Percentiles rank a stretch among this genome's conserved stretches.
phyloP scores from a whole-genome alignment of 1,284 basidiomycete genomes.

The Sporisorium iseilematis-ciliati region DNA sequence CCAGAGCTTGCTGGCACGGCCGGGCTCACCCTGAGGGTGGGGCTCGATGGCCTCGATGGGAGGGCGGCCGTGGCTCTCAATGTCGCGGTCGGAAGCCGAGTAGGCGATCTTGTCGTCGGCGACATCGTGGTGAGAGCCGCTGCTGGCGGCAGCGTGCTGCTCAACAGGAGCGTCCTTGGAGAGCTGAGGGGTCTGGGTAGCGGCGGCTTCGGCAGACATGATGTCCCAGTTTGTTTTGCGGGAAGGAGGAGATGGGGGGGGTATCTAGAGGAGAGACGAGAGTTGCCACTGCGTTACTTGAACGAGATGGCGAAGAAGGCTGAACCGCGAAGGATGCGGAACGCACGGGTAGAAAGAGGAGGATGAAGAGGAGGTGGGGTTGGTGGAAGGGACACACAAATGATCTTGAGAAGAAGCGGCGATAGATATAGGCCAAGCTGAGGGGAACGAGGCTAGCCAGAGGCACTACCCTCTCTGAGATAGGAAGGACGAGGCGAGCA shows the following conservation, averaged over 20 bases:
- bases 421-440: constrained; percentile 34
- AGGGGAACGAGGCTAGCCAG: constrained; percentile 4
- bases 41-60: constrained; percentile 43
- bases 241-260: constrained; percentile 1
- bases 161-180: constrained; percentile 31
- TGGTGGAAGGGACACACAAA: not conserved
- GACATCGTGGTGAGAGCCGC: constrained; percentile 40
- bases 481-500: constrained; percentile 7
- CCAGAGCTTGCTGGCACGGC: constrained; percentile 41
- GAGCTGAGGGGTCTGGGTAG: constrained; percentile 35
- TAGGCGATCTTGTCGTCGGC: constrained; percentile 52
- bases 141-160: constrained; percentile 26
- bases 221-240: not conserved
- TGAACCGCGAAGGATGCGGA: constrained; percentile 20
- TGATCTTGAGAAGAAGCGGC: not conserved
- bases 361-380: constrained; percentile 3
- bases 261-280: not conserved
- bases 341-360: constrained; percentile 10
- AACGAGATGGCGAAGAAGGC: not conserved
- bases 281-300: constrained; percentile 6
- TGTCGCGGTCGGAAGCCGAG: constrained; percentile 46
- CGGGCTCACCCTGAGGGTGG: constrained; percentile 51
- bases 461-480: not conserved
- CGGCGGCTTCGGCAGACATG: constrained; percentile 30
- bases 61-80: constrained; percentile 45